Conservation (phyloP, 768 basidiomycete genomes). For the Lactifluus subvellereus region DNA sequence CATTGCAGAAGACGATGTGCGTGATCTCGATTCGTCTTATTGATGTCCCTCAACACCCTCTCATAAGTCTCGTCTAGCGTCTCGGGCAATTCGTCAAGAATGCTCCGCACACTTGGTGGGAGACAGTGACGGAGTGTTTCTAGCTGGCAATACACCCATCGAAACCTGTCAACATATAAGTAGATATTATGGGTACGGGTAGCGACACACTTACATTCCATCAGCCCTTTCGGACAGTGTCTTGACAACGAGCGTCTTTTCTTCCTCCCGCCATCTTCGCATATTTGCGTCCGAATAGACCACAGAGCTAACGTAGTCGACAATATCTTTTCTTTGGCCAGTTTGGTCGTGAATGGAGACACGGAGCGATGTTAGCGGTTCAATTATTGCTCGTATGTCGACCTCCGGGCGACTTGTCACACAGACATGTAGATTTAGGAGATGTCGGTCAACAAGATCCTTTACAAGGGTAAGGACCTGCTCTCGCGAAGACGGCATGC, state of each 20-base stretch:
- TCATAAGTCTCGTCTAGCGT: slow-evolving; percentile 6
- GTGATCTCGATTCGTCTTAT: background rate
- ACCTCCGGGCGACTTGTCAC: background rate
- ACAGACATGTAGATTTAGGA: background rate
- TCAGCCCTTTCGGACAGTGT: slow-evolving; percentile 4
- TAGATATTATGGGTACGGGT: too few relatives aligned
- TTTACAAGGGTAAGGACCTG: background rate
- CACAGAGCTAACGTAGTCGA: background rate
- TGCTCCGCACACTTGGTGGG: background rate
- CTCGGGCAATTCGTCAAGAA: background rate
- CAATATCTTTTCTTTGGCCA: slow-evolving; percentile 5
- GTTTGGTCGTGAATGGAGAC: slow-evolving; percentile 4
- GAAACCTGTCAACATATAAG: background rate
- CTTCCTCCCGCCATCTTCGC: slow-evolving; percentile 10
- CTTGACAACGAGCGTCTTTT: slow-evolving; percentile 1
- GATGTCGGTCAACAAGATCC: background rate
- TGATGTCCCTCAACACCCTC: background rate
- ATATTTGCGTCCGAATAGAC: slow-evolving; percentile 7
- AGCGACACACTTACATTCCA: background rate
- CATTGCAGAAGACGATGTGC: slow-evolving; percentile 3
- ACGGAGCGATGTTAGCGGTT: background rate
- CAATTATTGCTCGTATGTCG: background rate
- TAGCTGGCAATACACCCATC: slow-evolving; percentile 3
- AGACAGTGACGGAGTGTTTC: background rate
- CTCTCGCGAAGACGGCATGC: background rate